phyloP scores from a whole-genome alignment of 257 asterid species.

The Datura wrightii region DNA sequence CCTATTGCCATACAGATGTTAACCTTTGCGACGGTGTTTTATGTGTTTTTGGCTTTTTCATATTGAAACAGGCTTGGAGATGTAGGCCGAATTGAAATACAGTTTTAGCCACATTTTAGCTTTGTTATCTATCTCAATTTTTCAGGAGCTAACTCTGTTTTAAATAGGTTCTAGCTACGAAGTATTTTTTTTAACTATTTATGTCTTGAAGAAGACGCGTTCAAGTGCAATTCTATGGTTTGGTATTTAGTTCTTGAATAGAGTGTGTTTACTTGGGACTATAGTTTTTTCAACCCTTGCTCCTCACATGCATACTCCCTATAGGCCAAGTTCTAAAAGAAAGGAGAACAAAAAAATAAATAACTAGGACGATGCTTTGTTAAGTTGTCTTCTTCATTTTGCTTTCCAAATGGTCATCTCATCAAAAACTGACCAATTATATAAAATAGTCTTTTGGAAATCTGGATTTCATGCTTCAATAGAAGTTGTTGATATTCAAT shows the following conservation, averaged over 20 bases:
- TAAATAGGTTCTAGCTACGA: too few relatives aligned
- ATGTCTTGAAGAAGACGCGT: too few relatives aligned
- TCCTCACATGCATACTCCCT: too few relatives aligned
- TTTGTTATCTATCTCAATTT: too few relatives aligned
- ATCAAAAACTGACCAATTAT: neutral
- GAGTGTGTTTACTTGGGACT: too few relatives aligned
- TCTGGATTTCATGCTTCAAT: neutral
- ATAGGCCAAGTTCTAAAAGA: too few relatives aligned
- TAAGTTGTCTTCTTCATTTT: neutral
- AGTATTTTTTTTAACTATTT: too few relatives aligned
- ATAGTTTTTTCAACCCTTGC: too few relatives aligned
- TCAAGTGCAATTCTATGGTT: too few relatives aligned
- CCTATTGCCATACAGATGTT: neutral
- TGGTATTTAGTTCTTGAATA: too few relatives aligned
- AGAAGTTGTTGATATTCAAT: slow-evolving; percentile 2
- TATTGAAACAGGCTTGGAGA: neutral
- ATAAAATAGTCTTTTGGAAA: neutral
- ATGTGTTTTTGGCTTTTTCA: neutral
- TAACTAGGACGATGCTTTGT: neutral
- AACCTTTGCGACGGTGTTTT: neutral
- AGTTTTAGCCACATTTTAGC: neutral
- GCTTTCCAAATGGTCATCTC: slow-evolving; percentile 15
- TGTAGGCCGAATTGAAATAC: neutral
- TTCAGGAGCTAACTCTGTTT: too few relatives aligned
- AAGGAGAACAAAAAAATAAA: too few relatives aligned